Evolutionary conservation across 306 rosid species (phyloP).

Genomic region (Astragalus membranaceus): DNA sequence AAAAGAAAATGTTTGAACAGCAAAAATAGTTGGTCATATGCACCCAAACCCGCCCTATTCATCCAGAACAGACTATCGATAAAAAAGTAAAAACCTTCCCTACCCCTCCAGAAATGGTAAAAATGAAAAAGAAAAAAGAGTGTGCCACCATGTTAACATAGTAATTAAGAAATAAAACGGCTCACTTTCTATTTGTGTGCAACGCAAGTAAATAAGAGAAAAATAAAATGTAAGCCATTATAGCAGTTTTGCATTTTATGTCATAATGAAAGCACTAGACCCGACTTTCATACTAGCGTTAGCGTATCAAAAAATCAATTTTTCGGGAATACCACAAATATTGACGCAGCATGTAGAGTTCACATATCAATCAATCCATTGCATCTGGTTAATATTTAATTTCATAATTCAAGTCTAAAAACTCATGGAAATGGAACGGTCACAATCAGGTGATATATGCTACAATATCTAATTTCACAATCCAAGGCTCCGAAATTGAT

Average conservation of each 20-base stretch:
- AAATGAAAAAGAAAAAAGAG: not conserved
- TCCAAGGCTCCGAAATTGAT: not conserved
- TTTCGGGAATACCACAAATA: not conserved
- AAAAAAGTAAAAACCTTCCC: not conserved
- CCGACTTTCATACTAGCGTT: not conserved
- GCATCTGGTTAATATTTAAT: not conserved
- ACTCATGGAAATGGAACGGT: not conserved
- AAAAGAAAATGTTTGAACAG: constrained; percentile 2
- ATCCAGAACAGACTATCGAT: not conserved
- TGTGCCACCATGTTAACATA: not conserved
- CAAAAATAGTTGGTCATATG: not conserved
- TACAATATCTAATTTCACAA: not conserved
- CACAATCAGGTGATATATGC: not conserved
- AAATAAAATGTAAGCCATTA: not conserved
- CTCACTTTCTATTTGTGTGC: not conserved
- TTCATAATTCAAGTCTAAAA: not conserved
- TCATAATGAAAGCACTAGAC: not conserved
- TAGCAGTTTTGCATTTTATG: not conserved
- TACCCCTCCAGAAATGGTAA: not conserved
- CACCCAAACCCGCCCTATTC: not conserved
- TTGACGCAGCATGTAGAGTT: not conserved
- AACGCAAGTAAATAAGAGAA: not conserved
- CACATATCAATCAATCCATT: not conserved
- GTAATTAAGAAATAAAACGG: not conserved
- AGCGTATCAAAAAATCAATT: not conserved